A percentile compares a stretch with the other conserved stretches of the same genome.
Evolutionary conservation across 2,329 filamentous ascomycete genomes (phyloP).

Genomic region (Pyrenochaeta sp.): DNA sequence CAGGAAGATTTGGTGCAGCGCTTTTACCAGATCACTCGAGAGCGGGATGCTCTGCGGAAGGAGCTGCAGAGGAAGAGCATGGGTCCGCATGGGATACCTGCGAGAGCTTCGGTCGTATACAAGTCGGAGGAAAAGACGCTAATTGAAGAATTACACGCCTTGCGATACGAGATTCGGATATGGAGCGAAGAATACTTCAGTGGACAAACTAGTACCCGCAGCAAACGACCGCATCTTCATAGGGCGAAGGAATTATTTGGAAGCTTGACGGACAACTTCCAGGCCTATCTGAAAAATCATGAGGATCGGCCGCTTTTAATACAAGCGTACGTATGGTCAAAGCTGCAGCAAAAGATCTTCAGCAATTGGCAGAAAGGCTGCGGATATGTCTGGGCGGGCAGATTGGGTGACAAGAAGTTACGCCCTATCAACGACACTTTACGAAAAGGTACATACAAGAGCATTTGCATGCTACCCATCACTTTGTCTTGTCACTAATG

Average conservation of each 20-base stretch:
- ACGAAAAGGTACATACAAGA: slow-evolving; percentile 39
- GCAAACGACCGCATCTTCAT: slow-evolving; percentile 43
- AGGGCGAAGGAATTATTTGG: slow-evolving; percentile 44
- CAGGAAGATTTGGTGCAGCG: slow-evolving; percentile 50
- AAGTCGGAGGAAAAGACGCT: slow-evolving; percentile 48
- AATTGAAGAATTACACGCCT: slow-evolving; percentile 44
- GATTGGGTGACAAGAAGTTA: slow-evolving; percentile 47
- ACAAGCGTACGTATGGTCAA: slow-evolving; percentile 48
- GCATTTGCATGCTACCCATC: not conserved
- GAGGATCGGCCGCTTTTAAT: slow-evolving; percentile 46
- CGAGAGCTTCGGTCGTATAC: slow-evolving; percentile 36
- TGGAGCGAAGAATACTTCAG: slow-evolving; percentile 49
- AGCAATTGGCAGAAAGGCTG: slow-evolving; percentile 46
- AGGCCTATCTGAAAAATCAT: slow-evolving; percentile 41
- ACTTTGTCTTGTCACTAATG: slow-evolving; percentile 12
- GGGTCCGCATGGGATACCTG: slow-evolving; percentile 39
- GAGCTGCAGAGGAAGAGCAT: slow-evolving; percentile 47
- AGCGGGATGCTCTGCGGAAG: slow-evolving; percentile 48
- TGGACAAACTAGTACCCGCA: slow-evolving; percentile 35
- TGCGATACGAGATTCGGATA: slow-evolving; percentile 45
- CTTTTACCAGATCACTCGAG: slow-evolving; percentile 50
- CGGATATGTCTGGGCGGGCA: slow-evolving; percentile 50
- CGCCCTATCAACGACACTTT: slow-evolving; percentile 48
- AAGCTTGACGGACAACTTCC: slow-evolving; percentile 45
- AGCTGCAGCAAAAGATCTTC: slow-evolving; percentile 49